Percentiles rank a stretch among this genome's conserved stretches.
phyloP scores from a whole-genome alignment of 2,329 filamentous ascomycete genomes.

The Alternaria panax region DNA sequence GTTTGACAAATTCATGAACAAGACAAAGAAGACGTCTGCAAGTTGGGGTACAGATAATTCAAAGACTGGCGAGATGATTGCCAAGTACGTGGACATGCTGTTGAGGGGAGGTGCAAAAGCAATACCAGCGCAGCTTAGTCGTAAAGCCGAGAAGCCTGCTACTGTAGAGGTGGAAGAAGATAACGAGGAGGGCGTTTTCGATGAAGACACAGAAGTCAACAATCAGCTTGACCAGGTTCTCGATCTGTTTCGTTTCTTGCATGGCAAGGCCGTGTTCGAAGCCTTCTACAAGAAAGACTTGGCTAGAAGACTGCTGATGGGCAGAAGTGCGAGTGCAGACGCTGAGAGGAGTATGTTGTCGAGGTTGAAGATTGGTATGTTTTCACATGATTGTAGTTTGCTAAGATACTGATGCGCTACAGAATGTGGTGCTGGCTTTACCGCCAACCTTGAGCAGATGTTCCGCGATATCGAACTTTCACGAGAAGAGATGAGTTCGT shows the following conservation, averaged over 20 bases:
- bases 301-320: slow-evolving; percentile 87
- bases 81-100: slow-evolving; percentile 92
- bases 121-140: slow-evolving; percentile 72
- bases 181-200: slow-evolving; percentile 69
- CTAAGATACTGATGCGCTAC: slow-evolving; percentile 15
- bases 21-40: slow-evolving; percentile 72
- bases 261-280: slow-evolving; percentile 97
- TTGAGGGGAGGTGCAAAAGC: slow-evolving; percentile 87
- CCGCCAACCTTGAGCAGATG: slow-evolving; percentile 98
- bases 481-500: slow-evolving; percentile 90
- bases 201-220: slow-evolving; percentile 92
- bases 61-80: slow-evolving; percentile 98
- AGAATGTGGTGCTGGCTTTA: slow-evolving; percentile 94
- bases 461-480: slow-evolving; percentile 97
- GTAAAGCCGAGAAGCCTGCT: slow-evolving; percentile 61
- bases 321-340: slow-evolving; percentile 89
- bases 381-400: neutral
- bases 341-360: slow-evolving; percentile 95
- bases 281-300: slow-evolving; percentile 99
- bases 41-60: slow-evolving; percentile 84
- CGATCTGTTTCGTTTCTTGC: slow-evolving; percentile 94
- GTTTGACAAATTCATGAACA: slow-evolving; percentile 92
- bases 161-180: slow-evolving; percentile 69
- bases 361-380: slow-evolving; percentile 75
- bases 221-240: slow-evolving; percentile 90